Conservation (phyloP, 2,329 filamentous ascomycete genomes). For the Fusarium tricinctum region DNA sequence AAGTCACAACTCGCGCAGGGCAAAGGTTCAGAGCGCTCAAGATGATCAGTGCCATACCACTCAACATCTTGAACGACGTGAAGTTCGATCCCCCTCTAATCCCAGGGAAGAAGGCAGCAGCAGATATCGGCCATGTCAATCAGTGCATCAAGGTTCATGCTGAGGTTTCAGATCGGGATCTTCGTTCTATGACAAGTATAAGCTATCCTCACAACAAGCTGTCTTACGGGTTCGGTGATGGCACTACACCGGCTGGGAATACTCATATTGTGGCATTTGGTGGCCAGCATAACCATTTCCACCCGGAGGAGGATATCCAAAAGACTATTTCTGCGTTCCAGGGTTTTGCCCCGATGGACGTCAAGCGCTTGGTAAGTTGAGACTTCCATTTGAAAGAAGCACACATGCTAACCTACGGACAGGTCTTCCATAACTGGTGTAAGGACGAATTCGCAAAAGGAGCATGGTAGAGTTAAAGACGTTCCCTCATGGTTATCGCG, state of each 20-base stretch:
- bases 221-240: constrained; percentile 61
- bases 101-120: constrained; percentile 54
- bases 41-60: constrained; percentile 59
- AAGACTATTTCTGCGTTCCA: constrained; percentile 52
- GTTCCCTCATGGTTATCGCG: rapidly evolving
- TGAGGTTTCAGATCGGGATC: constrained; percentile 57
- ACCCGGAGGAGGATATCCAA: constrained; percentile 59
- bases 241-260: constrained; percentile 60
- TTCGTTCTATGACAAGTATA: constrained; percentile 60
- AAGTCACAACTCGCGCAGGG: constrained; percentile 53
- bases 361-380: constrained; percentile 49
- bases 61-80: constrained; percentile 60
- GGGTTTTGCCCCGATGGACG: constrained; percentile 52
- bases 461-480: constrained; percentile 51
- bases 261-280: constrained; percentile 64
- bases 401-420: too few relatives aligned
- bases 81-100: constrained; percentile 58
- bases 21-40: constrained; percentile 49
- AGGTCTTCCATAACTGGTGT: constrained; percentile 65
- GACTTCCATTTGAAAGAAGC: too few relatives aligned
- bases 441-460: constrained; percentile 63
- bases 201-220: constrained; percentile 60
- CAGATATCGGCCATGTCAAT: constrained; percentile 59
- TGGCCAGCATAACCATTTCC: constrained; percentile 58
- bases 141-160: constrained; percentile 62